Percentiles rank a stretch among this genome's conserved stretches.
Evolutionary conservation across 345 rosid genomes (phyloP).

Genomic region (Crucihimalaya himalaica): DNA sequence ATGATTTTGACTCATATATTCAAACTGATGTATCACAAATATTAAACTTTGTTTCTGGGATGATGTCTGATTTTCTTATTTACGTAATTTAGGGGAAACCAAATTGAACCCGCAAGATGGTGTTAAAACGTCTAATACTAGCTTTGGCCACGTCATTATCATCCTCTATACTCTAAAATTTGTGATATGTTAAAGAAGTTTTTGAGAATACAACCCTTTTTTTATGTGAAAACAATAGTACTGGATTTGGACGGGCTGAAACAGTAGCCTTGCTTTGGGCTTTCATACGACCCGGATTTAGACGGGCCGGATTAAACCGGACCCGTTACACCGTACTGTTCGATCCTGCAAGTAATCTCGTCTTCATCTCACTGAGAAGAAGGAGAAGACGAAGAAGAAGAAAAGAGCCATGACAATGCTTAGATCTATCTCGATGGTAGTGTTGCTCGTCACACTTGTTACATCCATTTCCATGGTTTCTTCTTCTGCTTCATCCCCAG

Average conservation of each 20-base stretch:
- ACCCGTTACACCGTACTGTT: background rate
- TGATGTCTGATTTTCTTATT: conserved; percentile 16
- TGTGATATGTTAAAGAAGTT: background rate
- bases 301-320: background rate
- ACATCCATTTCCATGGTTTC: conserved; percentile 35
- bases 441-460: conserved; percentile 27
- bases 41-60: too few relatives aligned
- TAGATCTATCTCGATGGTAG: conserved; percentile 27
- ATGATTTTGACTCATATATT: conserved; percentile 4
- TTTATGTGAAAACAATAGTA: background rate
- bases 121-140: conserved; percentile 2
- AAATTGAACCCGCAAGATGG: background rate
- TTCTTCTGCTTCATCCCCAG: conserved; percentile 43
- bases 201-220: too few relatives aligned
- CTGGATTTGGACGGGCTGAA: background rate
- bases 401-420: conserved; percentile 25
- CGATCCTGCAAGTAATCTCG: conserved; percentile 16
- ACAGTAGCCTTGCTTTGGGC: background rate
- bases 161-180: background rate
- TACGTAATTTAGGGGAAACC: background rate
- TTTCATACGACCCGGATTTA: background rate
- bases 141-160: background rate
- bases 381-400: conserved; percentile 27
- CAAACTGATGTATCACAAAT: background rate
- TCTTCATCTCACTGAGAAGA: conserved; percentile 6